Evolutionary conservation across 1,284 basidiomycete genomes (phyloP).

Genomic region (Marasmius sp.): DNA sequence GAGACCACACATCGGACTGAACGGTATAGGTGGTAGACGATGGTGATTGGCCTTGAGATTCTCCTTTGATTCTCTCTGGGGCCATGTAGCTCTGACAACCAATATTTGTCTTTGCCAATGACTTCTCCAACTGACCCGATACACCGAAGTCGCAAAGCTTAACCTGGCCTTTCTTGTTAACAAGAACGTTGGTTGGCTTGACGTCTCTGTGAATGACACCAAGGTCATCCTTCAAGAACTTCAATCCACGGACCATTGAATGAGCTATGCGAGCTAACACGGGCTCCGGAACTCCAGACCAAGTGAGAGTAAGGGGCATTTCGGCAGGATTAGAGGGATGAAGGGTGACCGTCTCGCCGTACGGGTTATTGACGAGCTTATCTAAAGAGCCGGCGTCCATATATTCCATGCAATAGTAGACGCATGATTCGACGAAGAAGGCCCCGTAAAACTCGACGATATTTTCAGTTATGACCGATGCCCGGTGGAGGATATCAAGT

Average conservation of each 20-base stretch:
- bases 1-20: constrained; percentile 96
- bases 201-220: constrained; percentile 98
- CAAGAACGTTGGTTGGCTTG: constrained; percentile 95
- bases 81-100: constrained; percentile 99
- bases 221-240: constrained; percentile 94
- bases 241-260: constrained; percentile 87
- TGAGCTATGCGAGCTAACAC: constrained; percentile 85
- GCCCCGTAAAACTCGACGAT: constrained; percentile 99
- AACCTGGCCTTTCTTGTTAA: constrained; percentile 87
- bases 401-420: constrained; percentile 99
- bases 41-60: constrained; percentile 79
- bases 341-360: constrained; percentile 20
- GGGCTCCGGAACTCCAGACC: constrained; percentile 73
- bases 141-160: constrained; percentile 99
- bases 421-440: constrained; percentile 98
- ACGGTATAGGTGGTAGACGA: constrained; percentile 81
- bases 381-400: constrained; percentile 97
- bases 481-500: constrained; percentile 92
- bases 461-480: constrained; percentile 74
- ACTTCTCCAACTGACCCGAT: constrained; percentile 95
- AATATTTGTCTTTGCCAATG: constrained; percentile 96
- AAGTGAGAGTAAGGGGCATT: constrained; percentile 25
- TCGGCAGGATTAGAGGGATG: background rate
- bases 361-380: constrained; percentile 58
- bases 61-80: constrained; percentile 94